A percentile compares a stretch with the other conserved stretches of the same genome.
These are phyloP conservation scores for Laguncularia racemosa DNA, from an alignment of 345 rosid species.

Conservation along the genomic window DNA sequence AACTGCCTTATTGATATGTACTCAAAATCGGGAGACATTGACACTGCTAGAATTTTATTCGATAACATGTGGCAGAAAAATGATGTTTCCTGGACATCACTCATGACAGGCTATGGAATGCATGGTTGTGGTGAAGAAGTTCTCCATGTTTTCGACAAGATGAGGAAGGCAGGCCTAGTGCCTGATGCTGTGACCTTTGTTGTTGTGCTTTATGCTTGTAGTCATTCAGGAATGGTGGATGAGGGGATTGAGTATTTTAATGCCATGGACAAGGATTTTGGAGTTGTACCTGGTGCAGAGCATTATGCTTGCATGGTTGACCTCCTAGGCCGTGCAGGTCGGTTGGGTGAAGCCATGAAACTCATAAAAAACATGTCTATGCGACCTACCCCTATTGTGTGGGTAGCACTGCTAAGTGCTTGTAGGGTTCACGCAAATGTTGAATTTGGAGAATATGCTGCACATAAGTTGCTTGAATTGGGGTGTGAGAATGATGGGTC, in stretches of 20 bases:
- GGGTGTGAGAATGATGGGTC: conserved; percentile 66
- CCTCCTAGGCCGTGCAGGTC: conserved; percentile 75
- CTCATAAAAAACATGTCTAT: conserved; percentile 63
- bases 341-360: conserved; percentile 47
- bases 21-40: conserved; percentile 64
- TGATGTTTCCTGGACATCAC: conserved; percentile 76
- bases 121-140: conserved; percentile 74
- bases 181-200: conserved; percentile 67
- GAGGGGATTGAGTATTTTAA: conserved; percentile 58
- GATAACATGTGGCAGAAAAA: conserved; percentile 47
- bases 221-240: conserved; percentile 80
- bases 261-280: conserved; percentile 43
- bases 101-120: conserved; percentile 81
- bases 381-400: conserved; percentile 55
- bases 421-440: conserved; percentile 70
- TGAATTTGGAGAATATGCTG: conserved; percentile 76
- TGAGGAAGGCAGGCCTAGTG: conserved; percentile 45
- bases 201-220: conserved; percentile 76
- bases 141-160: conserved; percentile 44
- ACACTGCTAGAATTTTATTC: conserved; percentile 50
- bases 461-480: conserved; percentile 31
- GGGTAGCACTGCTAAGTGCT: conserved; percentile 74
- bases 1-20: conserved; percentile 87
- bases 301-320: conserved; percentile 88
- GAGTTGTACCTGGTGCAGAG: conserved; percentile 48